Conservation (phyloP, 2,329 filamentous ascomycete species). For the Cordyceps militaris region DNA sequence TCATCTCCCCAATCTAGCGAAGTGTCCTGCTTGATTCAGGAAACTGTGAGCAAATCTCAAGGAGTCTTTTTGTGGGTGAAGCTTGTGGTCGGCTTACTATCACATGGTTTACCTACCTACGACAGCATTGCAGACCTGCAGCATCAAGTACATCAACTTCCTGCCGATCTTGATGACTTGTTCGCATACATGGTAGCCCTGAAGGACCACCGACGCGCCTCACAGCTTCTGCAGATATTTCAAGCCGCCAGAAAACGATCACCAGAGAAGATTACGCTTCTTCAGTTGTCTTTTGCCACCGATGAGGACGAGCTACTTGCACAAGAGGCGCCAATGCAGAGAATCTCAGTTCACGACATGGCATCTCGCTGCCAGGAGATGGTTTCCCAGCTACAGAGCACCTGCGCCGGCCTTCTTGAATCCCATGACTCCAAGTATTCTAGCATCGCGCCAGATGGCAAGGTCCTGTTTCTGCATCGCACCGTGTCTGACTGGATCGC, state of each 20-base stretch:
- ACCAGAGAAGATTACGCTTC: neutral
- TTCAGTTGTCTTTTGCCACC: neutral
- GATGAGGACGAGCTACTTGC: neutral
- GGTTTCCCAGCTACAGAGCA: neutral
- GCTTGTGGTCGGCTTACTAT: constrained; percentile 16
- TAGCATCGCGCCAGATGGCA: constrained; percentile 1
- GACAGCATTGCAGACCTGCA: constrained; percentile 4
- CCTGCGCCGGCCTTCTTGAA: constrained; percentile 4
- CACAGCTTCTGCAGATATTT: constrained; percentile 1
- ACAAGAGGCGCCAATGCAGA: neutral
- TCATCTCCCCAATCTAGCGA: neutral
- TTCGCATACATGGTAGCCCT: constrained; percentile 9
- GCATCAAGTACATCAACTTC: neutral
- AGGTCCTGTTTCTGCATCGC: constrained; percentile 2
- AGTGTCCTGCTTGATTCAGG: neutral
- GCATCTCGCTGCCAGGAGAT: neutral
- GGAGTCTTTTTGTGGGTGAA: constrained; percentile 20
- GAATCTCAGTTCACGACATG: neutral
- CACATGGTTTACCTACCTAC: neutral
- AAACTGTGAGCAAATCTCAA: constrained; percentile 6
- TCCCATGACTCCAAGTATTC: neutral
- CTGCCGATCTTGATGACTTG: constrained; percentile 8
- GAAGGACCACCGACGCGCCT: neutral
- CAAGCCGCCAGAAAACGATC: neutral
- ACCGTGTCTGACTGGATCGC: constrained; percentile 9